Base-by-base conservation (phyloP, 345 rosid genomes). In the Cardiospermum halicacabum region DNA sequence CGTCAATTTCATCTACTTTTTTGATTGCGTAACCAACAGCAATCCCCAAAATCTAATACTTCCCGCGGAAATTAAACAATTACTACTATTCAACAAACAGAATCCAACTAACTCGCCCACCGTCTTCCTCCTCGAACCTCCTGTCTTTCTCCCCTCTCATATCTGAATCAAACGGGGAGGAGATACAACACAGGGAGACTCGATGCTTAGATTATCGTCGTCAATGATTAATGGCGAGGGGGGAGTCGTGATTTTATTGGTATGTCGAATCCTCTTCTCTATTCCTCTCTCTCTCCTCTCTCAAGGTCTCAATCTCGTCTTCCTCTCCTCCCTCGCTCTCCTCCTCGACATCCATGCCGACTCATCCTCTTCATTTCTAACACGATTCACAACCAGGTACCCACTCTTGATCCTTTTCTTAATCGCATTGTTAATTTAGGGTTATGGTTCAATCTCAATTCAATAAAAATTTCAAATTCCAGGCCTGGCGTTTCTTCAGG, bases 401-500 rank as follows among this genome's bases (percentile, higher is more conserved):
- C 5, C 5, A 47, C 28, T 7, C 15, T 7, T 19, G 31, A 36
- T 26, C 7, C 21, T 13, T 5, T 19, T 3, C 34, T 7, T 11
- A 31, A 7, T 18, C n/a, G 16, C 16, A 25, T 11, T 22, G 9
- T 5, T 27, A 12, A 49, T 16, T 51, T 60, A 40, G 58, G 51
- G 50, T 50, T 58, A 16, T 12, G 22, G 19, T 47, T 2, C 5
- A 5, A n/a, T 47, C 19, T n/a, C 24, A 7, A 47, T 47, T 47
- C 8, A 45, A 5, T 47, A 1, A 47, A 18, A 18, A 47, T 25
- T 9, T 56, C 58, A 36, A 19, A 43, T 22, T 70, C 47, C 75
- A 93, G 98, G 72, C 80, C 81, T 2, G 99, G 91, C 40, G 97
- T 83, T 65, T 82, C 97, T 1, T 91, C 99, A 4, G 99, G 99